These are phyloP conservation scores for Penicillium sp. DNA, from an alignment of 2,329 filamentous ascomycete genomes.

Conservation along the genomic window DNA sequence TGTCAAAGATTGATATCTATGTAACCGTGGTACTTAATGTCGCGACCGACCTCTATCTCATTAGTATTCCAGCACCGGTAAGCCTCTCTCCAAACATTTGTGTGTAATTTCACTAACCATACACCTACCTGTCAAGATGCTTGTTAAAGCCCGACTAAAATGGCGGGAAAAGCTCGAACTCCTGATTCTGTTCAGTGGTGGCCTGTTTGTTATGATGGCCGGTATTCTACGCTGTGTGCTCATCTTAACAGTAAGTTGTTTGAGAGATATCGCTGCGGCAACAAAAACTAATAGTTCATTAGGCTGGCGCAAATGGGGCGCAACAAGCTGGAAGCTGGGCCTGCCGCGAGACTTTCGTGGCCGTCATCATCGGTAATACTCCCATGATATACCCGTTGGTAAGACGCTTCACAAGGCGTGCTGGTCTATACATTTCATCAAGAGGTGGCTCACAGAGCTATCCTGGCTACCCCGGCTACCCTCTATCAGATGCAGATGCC, in stretches of 20 bases:
- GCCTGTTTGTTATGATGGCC: slow-evolving; percentile 48
- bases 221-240: slow-evolving; percentile 48
- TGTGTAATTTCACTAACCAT: neutral
- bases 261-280: neutral
- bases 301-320: slow-evolving; percentile 33
- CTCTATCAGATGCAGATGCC: slow-evolving; percentile 19
- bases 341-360: slow-evolving; percentile 40
- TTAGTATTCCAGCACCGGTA: slow-evolving; percentile 51
- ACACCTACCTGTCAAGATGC: slow-evolving; percentile 32
- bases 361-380: slow-evolving; percentile 37
- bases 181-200: slow-evolving; percentile 48
- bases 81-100: neutral
- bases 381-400: slow-evolving; percentile 38
- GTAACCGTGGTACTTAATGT: slow-evolving; percentile 48
- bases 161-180: slow-evolving; percentile 46
- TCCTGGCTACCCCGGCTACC: slow-evolving; percentile 19
- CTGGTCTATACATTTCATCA: slow-evolving; percentile 22
- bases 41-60: slow-evolving; percentile 51
- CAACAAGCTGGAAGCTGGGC: slow-evolving; percentile 39
- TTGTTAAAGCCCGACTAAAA: slow-evolving; percentile 46
- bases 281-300: neutral
- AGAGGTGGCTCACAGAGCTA: slow-evolving; percentile 19
- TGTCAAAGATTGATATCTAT: slow-evolving; percentile 46
- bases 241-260: slow-evolving; percentile 37
- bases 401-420: slow-evolving; percentile 22